These are phyloP conservation scores for Candida koratica DNA, from an alignment of 805 yeast genomes.

Conservation along the genomic window DNA sequence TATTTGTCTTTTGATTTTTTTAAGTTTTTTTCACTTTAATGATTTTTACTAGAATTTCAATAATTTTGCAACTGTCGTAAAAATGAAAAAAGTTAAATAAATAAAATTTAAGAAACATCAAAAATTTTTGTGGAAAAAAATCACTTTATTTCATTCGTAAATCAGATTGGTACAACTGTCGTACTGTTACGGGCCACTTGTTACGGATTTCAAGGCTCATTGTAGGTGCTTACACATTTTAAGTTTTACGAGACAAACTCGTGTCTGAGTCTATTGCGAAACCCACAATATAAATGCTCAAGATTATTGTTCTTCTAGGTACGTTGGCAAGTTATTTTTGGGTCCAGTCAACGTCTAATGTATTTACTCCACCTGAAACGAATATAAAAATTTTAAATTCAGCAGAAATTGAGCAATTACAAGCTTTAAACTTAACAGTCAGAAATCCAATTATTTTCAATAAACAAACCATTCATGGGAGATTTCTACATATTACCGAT, in stretches of 20 bases:
- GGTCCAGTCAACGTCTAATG: conserved; percentile 8
- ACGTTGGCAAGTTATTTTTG: conserved; percentile 11
- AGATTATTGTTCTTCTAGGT: conserved; percentile 3
- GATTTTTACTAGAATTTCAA: no score
- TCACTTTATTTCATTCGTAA: no score
- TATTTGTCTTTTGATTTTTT: no score
- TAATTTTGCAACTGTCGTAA: no score
- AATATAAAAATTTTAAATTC: conserved; percentile 4
- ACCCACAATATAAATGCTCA: conserved; percentile 2
- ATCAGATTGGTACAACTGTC: no score
- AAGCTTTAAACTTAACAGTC: conserved; percentile 29
- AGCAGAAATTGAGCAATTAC: conserved; percentile 3
- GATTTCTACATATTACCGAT: conserved; percentile 84
- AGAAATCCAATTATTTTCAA: conserved; percentile 28
- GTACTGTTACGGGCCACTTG: no score
- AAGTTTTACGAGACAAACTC: background rate
- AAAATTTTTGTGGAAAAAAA: no score
- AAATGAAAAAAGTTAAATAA: no score
- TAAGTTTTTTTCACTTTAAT: no score
- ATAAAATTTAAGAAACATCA: no score
- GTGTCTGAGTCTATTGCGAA: background rate
- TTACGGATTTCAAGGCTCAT: no score
- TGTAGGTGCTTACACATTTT: no score
- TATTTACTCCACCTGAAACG: background rate
- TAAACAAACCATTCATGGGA: conserved; percentile 51